Evolutionary conservation across 306 rosid genomes (phyloP).

Genomic region (Quercus ilex): DNA sequence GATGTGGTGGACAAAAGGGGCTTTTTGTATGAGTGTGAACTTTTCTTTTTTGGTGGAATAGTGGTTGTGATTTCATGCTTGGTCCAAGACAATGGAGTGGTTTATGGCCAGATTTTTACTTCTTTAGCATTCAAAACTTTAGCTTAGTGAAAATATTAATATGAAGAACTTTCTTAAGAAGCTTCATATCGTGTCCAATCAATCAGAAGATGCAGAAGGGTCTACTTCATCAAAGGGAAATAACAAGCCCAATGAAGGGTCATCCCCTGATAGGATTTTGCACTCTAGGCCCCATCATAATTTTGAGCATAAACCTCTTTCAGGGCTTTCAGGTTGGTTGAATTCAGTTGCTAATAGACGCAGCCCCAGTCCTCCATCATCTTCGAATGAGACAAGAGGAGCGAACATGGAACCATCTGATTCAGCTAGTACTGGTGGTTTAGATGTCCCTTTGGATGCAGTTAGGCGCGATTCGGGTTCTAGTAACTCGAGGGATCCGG

Average conservation of each 20-base stretch:
- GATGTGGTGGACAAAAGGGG: slow-evolving; percentile 24
- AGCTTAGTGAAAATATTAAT: slow-evolving; percentile 30
- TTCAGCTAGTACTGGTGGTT: slow-evolving; percentile 47
- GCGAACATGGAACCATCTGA: slow-evolving; percentile 61
- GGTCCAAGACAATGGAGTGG: slow-evolving; percentile 65
- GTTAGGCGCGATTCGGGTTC: slow-evolving; percentile 60
- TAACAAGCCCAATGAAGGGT: slow-evolving; percentile 41
- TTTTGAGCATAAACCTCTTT: slow-evolving; percentile 59
- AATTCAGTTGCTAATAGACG: slow-evolving; percentile 62
- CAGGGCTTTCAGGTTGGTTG: slow-evolving; percentile 76
- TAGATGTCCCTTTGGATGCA: slow-evolving; percentile 55
- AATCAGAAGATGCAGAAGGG: slow-evolving; percentile 59
- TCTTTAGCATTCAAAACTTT: slow-evolving; percentile 40
- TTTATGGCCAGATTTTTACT: slow-evolving; percentile 51
- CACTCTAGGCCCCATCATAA: slow-evolving; percentile 38
- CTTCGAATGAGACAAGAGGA: slow-evolving; percentile 40
- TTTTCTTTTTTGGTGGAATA: slow-evolving; percentile 29
- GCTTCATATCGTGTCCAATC: slow-evolving; percentile 72
- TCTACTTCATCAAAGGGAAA: slow-evolving; percentile 60
- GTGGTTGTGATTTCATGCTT: slow-evolving; percentile 56
- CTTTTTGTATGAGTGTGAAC: slow-evolving; percentile 26
- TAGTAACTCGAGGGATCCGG: slow-evolving; percentile 74
- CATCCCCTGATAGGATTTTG: slow-evolving; percentile 51
- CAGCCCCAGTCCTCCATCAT: slow-evolving; percentile 45
- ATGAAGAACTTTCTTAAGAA: slow-evolving; percentile 96